Evolutionary conservation across 306 rosid species (phyloP).

Genomic region (Prinsepia uniflora): DNA sequence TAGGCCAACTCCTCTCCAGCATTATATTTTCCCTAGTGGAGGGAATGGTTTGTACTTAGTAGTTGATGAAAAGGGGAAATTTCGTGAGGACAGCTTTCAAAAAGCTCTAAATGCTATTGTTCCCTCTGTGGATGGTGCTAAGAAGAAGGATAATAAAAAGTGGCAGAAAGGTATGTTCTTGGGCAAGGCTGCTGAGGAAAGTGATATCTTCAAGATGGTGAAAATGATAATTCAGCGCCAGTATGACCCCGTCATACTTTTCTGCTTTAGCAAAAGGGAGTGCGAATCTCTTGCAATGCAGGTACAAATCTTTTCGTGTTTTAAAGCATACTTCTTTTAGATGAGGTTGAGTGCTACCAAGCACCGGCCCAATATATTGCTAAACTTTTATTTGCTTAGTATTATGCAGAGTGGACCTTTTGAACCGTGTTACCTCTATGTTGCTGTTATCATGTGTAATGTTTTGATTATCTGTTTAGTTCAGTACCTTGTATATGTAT

Average conservation of each 20-base stretch:
- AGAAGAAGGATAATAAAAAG: conserved; percentile 60
- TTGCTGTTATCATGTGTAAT: neutral
- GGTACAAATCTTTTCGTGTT: conserved; percentile 39
- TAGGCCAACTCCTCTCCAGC: conserved; percentile 97
- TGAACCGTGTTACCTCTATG: conserved; percentile 2
- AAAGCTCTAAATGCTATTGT: conserved; percentile 71
- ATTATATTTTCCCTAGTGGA: conserved; percentile 84
- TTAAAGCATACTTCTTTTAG: neutral
- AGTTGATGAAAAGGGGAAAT: conserved; percentile 83
- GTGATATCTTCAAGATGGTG: conserved; percentile 94
- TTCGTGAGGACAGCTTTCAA: conserved; percentile 85
- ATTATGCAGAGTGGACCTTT: neutral
- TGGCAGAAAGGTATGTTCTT: conserved; percentile 67
- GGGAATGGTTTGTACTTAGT: conserved; percentile 80
- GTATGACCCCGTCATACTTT: conserved; percentile 89
- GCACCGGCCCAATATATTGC: neutral
- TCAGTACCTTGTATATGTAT: neutral
- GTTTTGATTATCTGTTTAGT: neutral
- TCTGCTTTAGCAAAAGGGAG: conserved; percentile 96
- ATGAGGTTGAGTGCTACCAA: neutral
- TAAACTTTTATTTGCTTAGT: neutral
- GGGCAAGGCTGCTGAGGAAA: conserved; percentile 68
- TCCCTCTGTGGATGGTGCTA: conserved; percentile 51
- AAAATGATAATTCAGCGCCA: conserved; percentile 95
- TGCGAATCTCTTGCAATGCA: conserved; percentile 96